Conservation (phyloP, 345 rosid species). For the Lumnitzera littorea region DNA sequence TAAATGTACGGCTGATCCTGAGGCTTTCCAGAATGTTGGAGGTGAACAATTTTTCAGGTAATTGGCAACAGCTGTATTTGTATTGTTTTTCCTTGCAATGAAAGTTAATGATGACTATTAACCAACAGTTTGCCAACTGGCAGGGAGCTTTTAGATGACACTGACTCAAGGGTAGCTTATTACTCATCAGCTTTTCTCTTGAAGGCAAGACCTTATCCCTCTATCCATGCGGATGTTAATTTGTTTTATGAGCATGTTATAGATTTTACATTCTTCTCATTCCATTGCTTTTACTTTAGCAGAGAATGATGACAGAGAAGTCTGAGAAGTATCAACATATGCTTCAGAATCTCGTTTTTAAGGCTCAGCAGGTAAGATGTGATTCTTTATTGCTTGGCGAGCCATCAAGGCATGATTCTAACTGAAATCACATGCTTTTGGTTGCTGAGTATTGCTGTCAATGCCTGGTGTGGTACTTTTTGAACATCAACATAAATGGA, state of each 20-base stretch:
- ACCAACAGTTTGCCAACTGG: constrained; percentile 6
- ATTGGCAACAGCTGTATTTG: constrained; percentile 9
- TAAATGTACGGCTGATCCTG: constrained; percentile 88
- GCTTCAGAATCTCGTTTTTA: constrained; percentile 91
- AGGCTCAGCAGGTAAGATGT: constrained; percentile 83
- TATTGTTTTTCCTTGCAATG: not conserved
- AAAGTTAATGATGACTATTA: no score
- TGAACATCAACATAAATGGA: no score
- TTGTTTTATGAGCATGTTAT: not conserved
- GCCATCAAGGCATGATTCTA: no score
- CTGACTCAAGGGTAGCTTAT: constrained; percentile 96
- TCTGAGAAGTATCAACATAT: constrained; percentile 90
- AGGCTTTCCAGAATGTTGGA: constrained; percentile 81
- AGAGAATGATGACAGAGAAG: constrained; percentile 99
- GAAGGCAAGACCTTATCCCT: constrained; percentile 50
- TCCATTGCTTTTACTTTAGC: constrained; percentile 17
- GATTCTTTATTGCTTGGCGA: not conserved
- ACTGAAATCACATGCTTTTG: no score
- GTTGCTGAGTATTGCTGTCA: no score
- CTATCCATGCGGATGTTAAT: constrained; percentile 1
- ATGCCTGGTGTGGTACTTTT: no score
- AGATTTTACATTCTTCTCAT: constrained; percentile 11
- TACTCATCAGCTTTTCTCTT: constrained; percentile 93
- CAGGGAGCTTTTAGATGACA: constrained; percentile 95
- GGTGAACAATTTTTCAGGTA: constrained; percentile 96